Conservation (phyloP, 345 rosid species). For the Linum tenue region DNA sequence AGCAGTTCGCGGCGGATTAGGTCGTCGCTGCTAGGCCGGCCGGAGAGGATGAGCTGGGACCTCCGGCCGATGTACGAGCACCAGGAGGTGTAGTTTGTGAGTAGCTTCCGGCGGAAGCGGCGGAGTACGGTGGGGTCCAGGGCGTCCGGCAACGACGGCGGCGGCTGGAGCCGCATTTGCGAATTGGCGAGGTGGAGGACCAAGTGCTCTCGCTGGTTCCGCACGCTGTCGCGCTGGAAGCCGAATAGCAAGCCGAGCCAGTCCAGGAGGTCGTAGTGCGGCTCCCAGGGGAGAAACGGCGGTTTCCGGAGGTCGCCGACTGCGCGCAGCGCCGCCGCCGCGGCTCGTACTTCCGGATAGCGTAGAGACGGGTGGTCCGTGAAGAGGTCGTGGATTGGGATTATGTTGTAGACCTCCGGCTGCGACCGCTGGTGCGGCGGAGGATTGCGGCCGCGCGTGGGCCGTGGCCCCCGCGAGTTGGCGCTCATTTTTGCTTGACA, state of each 20-base stretch:
- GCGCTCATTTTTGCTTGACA: not conserved
- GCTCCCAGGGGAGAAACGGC: conserved; percentile 55
- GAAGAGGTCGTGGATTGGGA: conserved; percentile 84
- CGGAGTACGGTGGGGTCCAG: conserved; percentile 69
- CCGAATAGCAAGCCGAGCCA: conserved; percentile 86
- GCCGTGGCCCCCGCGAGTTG: not conserved
- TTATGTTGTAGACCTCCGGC: conserved; percentile 60
- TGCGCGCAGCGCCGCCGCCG: conserved; percentile 66
- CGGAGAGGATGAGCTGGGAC: conserved; percentile 84
- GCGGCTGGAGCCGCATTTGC: conserved; percentile 92
- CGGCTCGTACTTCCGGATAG: conserved; percentile 85
- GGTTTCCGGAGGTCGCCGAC: conserved; percentile 83
- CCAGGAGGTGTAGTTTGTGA: conserved; percentile 72
- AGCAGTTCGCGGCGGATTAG: conserved; percentile 52
- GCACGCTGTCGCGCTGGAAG: conserved; percentile 70
- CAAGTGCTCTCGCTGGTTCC: conserved; percentile 87
- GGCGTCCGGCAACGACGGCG: conserved; percentile 72
- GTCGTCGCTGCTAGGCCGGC: conserved; percentile 35
- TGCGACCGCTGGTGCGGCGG: conserved; percentile 21
- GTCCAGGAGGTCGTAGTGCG: conserved; percentile 72
- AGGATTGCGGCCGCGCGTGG: conserved; percentile 32
- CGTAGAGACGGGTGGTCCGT: conserved; percentile 95
- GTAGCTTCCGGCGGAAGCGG: conserved; percentile 57
- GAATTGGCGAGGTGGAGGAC: conserved; percentile 91
- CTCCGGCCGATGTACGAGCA: conserved; percentile 70